Base-by-base conservation (phyloP, 2,329 filamentous ascomycete genomes). In the Alternaria arbusti region DNA sequence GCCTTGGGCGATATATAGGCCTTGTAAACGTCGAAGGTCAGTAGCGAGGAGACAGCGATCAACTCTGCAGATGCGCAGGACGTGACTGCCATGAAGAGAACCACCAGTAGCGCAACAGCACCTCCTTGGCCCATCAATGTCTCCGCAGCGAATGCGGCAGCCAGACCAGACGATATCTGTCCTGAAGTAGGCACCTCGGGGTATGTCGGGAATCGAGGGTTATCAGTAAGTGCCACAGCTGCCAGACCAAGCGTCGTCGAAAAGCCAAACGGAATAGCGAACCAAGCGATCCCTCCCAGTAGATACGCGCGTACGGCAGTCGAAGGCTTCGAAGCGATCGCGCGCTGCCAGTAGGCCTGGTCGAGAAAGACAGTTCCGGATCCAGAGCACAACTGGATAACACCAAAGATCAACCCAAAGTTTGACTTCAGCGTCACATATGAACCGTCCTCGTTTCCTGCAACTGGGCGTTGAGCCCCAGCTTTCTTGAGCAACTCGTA, bases 221-320 rank as follows among this genome's bases (percentile, higher is more conserved):
- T 79, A 57, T 79, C 72, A 4, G 78, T 81, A n/a, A 85, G 74
- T 7, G 82, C 84, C 2, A 80, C 80, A 1, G 81, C 82, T 15
- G 79, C 76, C 3, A 85, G 77, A 12, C 84, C 83, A 57, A 85
- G 72, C 1, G 82, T 83, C 2, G 84, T 84, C 1, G 82, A 79
- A 65, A 83, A 81, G 3, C 80, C 79, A 52, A 83, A 85, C 0
- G 83, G 83, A 17, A 85, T 83, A 5, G 81, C 83, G 62, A 84
- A 84, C 79, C 83, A 85, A 4, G 82, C 82, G 7, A 85, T 70
- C 0, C 83, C 82, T 17, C 82, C 83, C 4, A 85, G 74, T 6
- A 78, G 70, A 49, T 78, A 78, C 0, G 71, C 74, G 20, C 63
- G 67, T 4, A 77, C 73, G 3, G 74, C 74, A 12, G 71, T 74